These are phyloP conservation scores for Sordariomycetes sp. DNA, from an alignment of 2,329 filamentous ascomycete genomes.

Conservation along the genomic window DNA sequence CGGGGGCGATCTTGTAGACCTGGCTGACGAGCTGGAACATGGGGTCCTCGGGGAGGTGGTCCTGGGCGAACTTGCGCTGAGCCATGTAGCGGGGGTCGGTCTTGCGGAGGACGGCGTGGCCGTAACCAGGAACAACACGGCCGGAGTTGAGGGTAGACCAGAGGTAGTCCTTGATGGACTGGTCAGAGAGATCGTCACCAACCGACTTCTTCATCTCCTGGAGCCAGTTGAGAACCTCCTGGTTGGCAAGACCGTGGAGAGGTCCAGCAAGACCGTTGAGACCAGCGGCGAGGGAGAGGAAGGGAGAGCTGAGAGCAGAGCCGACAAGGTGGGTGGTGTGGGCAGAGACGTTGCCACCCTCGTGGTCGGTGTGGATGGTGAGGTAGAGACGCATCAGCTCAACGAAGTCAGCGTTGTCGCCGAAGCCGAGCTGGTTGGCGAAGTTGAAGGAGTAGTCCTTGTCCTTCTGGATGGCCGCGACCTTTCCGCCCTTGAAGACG, in stretches of 20 bases:
- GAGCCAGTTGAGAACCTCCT: constrained; percentile 99
- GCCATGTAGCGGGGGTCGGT: constrained; percentile 98
- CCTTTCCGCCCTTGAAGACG: constrained; percentile 99
- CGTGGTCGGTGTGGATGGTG: constrained; percentile 99
- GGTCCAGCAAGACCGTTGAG: constrained; percentile 97
- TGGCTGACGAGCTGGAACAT: constrained; percentile 99
- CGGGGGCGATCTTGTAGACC: constrained; percentile 99
- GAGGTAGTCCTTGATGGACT: constrained; percentile 96
- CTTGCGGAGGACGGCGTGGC: constrained; percentile 98
- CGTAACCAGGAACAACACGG: constrained; percentile 95
- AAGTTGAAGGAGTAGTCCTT: constrained; percentile 99
- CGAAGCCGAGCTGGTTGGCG: constrained; percentile 97
- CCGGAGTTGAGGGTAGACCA: constrained; percentile 95
- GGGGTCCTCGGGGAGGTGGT: constrained; percentile 91
- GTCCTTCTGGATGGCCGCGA: constrained; percentile 90
- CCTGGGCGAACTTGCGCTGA: constrained; percentile 90
- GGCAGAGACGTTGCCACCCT: constrained; percentile 97
- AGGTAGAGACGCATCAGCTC: constrained; percentile 98
- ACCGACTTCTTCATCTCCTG: constrained; percentile 96
- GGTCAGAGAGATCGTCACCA: constrained; percentile 90
- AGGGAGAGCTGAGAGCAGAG: constrained; percentile 90
- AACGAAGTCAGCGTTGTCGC: constrained; percentile 89
- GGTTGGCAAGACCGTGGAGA: constrained; percentile 98
- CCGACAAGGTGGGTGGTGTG: constrained; percentile 99
- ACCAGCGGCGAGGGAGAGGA: constrained; percentile 92